Evolutionary conservation across 2,329 filamentous ascomycete species (phyloP), one percentile per base, ranked within the genome.

Genomic region (Periglandula ipomoeae): DNA sequence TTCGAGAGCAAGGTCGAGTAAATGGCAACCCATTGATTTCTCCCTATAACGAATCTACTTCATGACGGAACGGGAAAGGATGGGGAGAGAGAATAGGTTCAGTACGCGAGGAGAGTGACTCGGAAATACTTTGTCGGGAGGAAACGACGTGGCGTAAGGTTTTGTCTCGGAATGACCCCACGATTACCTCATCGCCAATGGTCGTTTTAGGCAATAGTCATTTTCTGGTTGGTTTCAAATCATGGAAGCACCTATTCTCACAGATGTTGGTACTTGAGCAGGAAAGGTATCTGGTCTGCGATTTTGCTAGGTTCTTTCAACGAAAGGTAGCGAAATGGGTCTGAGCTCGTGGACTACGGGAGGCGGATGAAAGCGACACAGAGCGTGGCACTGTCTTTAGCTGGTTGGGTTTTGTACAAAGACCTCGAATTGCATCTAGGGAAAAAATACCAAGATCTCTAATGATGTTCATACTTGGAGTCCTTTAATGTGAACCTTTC

Each of bases 1-100:
- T 98, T 98, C 66, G 93, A 98, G 80, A 86, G 82, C 74, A 96
- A 96, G 75, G 89, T 93, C 70, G 89, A 95, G 78, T 95, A 93
- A 76, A 47, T 6, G 38, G 23, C 11, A 27, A 19, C 32, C 43
- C 7, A 19, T 42, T 22, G 41, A 24, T 37, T 15, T 40, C 49
- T 20, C 19, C 51, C 52, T 48, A 45, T 19, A 11, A 30, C 22
- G 30, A 45, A 48, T 48, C 30, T 46, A 43, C 50, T 43, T 50
- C 32, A 52, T 40, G 48, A 47, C 8, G 20, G 43, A 46, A 44
- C 48, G 43, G 48, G 38, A 50, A 46, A 44, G 38, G 41, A 24
- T 26, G 27, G 34, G 37, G 35, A 17, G 19, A 23, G 24, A 43
- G 37, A 41, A 41, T 38, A 35, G 41, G 37, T 34, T 19, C 20